Conservation (phyloP, 1,284 basidiomycete genomes). For the Wallemia hederae region DNA sequence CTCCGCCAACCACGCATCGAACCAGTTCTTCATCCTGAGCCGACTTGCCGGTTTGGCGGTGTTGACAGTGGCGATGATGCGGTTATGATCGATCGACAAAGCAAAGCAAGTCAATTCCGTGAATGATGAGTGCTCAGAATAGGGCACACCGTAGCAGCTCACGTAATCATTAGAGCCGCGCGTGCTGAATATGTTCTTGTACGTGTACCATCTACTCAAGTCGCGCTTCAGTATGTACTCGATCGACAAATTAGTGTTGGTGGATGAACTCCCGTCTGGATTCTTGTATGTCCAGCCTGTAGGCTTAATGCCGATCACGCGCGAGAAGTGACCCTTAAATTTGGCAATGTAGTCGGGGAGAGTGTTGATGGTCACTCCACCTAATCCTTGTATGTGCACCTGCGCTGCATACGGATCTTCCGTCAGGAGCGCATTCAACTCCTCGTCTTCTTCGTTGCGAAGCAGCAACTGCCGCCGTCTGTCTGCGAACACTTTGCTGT, state of each 20-base stretch:
- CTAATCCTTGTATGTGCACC: constrained; percentile 63
- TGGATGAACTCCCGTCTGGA: background rate
- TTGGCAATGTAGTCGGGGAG: constrained; percentile 47
- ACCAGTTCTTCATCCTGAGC: background rate
- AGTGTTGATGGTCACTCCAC: constrained; percentile 44
- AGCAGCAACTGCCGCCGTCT: background rate
- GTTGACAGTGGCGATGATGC: constrained; percentile 91
- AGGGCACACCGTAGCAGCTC: constrained; percentile 34
- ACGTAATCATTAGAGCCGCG: constrained; percentile 6
- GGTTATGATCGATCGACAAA: constrained; percentile 43
- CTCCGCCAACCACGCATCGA: background rate
- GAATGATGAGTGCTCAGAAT: constrained; percentile 86
- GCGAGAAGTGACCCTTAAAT: constrained; percentile 40
- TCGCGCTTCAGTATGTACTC: background rate
- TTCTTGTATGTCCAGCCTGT: constrained; percentile 59
- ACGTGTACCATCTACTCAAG: constrained; percentile 1
- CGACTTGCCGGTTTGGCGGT: background rate
- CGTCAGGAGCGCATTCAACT: background rate
- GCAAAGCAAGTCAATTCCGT: constrained; percentile 82
- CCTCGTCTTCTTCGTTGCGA: background rate
- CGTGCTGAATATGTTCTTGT: constrained; percentile 11
- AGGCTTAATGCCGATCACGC: constrained; percentile 55
- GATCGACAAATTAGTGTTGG: background rate
- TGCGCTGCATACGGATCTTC: constrained; percentile 19
- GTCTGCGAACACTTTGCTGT: constrained; percentile 73